Evolutionary conservation across 768 basidiomycete species (phyloP), one percentile per base, ranked within the genome.

Genomic region (Chalciporus chontae): DNA sequence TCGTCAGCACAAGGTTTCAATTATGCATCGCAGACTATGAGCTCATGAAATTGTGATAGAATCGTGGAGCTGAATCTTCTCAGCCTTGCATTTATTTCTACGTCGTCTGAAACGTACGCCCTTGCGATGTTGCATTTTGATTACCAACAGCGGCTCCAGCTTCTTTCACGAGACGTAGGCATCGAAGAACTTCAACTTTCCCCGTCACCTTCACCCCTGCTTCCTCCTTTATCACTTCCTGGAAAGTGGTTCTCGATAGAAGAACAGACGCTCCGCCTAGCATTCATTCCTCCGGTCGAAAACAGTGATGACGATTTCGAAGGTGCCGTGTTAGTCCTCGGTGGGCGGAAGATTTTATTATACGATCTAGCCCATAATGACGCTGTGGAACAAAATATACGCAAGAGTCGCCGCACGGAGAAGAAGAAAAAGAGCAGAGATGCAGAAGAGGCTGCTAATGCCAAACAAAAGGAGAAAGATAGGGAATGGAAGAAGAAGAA

Each of bases 251-350:
- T 85, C 50, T 58, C 52, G 9, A 51, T 67, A 9, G 69, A 71
- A 31, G 73, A 78, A 36, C 54, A 67, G 4, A 50, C 68, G 7
- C 75, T 77, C 0, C 69, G 62, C 27, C 59, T 84, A 15, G 58
- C 78, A 68, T 53, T 59, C 24, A 60, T 77, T 3, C 63, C 67
- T 40, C 57, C 61, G 7, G 37, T 47, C 0, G 32, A 62, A 4
- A 54, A 54, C 3, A 63, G 61, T 6, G 65, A 57, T 1, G 63
- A 60, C 2, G 69, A 69, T 21, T 69, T 77, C 49, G 68, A 71
- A n/a, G 88, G 87, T n/a, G 88, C 85, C 15, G 65, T 91, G 8
- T 66, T 92, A 21, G 73, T 92, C 5, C 59, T 87, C 1, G 89
- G 90, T 48, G 87, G 87, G 0, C 74, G 72, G 23, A 81, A 79